These are phyloP conservation scores for Leptographium procerum DNA, from an alignment of 2,329 filamentous ascomycete genomes.

Conservation along the genomic window DNA sequence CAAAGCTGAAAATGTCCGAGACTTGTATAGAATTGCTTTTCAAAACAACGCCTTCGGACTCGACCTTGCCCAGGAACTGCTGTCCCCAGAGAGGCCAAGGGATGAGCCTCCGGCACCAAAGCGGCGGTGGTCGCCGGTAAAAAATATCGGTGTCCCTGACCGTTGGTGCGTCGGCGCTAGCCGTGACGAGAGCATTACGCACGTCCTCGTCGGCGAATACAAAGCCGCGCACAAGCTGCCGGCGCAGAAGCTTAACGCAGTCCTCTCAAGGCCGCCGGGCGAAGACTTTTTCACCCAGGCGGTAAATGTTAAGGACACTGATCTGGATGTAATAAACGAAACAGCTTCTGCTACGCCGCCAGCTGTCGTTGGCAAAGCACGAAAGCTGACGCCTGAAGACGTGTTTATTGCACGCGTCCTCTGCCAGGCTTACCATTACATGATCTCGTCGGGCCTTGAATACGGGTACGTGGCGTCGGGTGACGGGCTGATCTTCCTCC, in stretches of 20 bases:
- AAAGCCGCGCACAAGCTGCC: slow-evolving; percentile 4
- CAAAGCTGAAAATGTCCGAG: not conserved
- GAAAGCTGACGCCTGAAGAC: not conserved
- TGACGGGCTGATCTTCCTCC: slow-evolving; percentile 7
- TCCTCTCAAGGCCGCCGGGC: not conserved
- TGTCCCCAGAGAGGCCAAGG: not conserved
- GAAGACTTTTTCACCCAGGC: not conserved
- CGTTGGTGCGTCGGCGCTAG: not conserved
- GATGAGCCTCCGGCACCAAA: not conserved
- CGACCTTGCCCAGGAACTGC: not conserved
- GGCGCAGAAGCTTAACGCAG: not conserved
- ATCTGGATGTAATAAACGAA: too few relatives aligned
- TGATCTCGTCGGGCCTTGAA: slow-evolving; percentile 6
- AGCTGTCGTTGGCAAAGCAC: not conserved
- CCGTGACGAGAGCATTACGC: not conserved
- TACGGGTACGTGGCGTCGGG: slow-evolving; percentile 8
- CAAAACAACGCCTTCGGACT: not conserved
- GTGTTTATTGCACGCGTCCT: slow-evolving; percentile 1
- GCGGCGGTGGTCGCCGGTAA: not conserved
- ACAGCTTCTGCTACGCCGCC: not conserved
- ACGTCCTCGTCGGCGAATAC: slow-evolving; percentile 5
- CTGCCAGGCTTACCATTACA: slow-evolving; percentile 8
- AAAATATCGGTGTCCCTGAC: not conserved
- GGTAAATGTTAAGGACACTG: not conserved
- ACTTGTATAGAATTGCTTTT: not conserved